phyloP scores from a whole-genome alignment of 2,329 filamentous ascomycete species.

The Fusarium tanahbumbuense region DNA sequence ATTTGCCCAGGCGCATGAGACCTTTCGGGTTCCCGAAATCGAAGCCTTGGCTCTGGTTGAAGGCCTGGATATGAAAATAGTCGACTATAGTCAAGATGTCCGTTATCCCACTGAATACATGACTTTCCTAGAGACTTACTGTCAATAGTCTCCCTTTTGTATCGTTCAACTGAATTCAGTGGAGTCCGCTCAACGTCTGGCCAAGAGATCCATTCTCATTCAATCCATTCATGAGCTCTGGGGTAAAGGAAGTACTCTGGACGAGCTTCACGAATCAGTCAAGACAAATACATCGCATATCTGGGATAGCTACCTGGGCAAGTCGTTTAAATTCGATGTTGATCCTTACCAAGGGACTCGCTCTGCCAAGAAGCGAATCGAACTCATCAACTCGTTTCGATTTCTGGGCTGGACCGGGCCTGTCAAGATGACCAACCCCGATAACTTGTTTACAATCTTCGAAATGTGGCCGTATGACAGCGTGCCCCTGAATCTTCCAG shows the following conservation, averaged over 20 bases:
- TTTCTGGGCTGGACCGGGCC: slow-evolving; percentile 83
- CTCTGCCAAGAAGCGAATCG: slow-evolving; percentile 69
- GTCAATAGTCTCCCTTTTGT: slow-evolving; percentile 82
- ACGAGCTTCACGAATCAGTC: slow-evolving; percentile 75
- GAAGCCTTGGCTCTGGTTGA: slow-evolving; percentile 80
- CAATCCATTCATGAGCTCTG: slow-evolving; percentile 91
- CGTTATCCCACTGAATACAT: slow-evolving; percentile 48
- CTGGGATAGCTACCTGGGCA: slow-evolving; percentile 73
- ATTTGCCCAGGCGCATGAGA: slow-evolving; percentile 89
- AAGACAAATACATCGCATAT: slow-evolving; percentile 66
- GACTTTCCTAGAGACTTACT: slow-evolving; percentile 39
- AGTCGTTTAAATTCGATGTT: slow-evolving; percentile 85
- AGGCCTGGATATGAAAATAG: slow-evolving; percentile 74
- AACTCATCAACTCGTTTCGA: slow-evolving; percentile 83
- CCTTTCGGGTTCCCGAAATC: slow-evolving; percentile 88
- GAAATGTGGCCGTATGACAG: slow-evolving; percentile 79
- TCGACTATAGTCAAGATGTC: slow-evolving; percentile 82
- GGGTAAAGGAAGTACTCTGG: slow-evolving; percentile 76
- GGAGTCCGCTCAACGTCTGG: slow-evolving; percentile 72
- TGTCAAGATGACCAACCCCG: slow-evolving; percentile 79
- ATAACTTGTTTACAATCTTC: slow-evolving; percentile 81
- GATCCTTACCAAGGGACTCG: slow-evolving; percentile 85
- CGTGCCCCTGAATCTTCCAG: slow-evolving; percentile 58
- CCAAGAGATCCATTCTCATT: slow-evolving; percentile 81
- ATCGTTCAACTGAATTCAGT: slow-evolving; percentile 76